Evolutionary conservation across 768 basidiomycete genomes (phyloP).

Genomic region (Rhizopogon roseolus): DNA sequence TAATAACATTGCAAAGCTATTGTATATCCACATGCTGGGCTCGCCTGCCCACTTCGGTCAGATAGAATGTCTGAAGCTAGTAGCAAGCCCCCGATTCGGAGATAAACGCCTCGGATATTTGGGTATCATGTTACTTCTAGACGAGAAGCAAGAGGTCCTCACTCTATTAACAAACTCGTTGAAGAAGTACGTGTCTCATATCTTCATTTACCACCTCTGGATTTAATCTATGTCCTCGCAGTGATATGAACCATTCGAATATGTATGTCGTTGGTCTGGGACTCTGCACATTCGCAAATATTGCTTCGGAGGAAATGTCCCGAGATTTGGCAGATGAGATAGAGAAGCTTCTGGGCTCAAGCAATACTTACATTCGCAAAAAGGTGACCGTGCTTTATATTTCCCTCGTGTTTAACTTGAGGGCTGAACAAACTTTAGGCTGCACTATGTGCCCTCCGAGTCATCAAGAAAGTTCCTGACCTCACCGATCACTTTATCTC

Average conservation of each 20-base stretch:
- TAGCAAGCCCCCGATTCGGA: conserved; percentile 90
- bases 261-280: conserved; percentile 98
- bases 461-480: conserved; percentile 95
- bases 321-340: conserved; percentile 97
- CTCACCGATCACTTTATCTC: conserved; percentile 86
- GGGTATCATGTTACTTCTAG: conserved; percentile 95
- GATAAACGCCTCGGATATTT: conserved; percentile 97
- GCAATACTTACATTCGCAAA: conserved; percentile 98
- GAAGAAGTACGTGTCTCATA: conserved; percentile 71
- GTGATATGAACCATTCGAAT: conserved; percentile 99
- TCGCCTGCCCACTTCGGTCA: conserved; percentile 99
- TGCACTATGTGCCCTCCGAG: conserved; percentile 88
- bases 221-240: conserved; percentile 27
- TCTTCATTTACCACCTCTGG: neutral
- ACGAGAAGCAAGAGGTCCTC: conserved; percentile 97
- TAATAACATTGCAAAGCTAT: conserved; percentile 95
- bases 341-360: conserved; percentile 93
- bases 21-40: conserved; percentile 99
- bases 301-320: conserved; percentile 99
- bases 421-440: conserved; percentile 48
- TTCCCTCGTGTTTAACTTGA: conserved; percentile 2
- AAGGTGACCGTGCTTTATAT: conserved; percentile 54
- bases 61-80: conserved; percentile 94
- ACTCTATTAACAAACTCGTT: conserved; percentile 97
- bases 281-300: conserved; percentile 97